Conservation (phyloP, 2,329 filamentous ascomycete species). For the Phoma sp. region DNA sequence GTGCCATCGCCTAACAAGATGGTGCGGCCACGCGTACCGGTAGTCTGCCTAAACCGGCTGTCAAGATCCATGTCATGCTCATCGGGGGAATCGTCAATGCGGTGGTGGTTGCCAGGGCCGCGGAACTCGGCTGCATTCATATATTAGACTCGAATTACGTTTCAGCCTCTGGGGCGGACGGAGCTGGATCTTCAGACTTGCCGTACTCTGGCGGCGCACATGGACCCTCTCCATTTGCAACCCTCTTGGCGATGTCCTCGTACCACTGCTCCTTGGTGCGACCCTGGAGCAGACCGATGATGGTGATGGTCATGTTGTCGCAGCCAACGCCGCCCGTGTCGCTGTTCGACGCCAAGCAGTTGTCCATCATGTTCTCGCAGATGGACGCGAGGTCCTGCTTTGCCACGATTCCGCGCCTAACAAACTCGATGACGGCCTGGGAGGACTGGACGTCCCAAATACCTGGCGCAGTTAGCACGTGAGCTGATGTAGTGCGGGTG, state of each 20-base stretch:
- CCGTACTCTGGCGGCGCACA: conserved; percentile 99
- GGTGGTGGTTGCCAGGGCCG: conserved; percentile 58
- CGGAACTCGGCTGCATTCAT: conserved; percentile 56
- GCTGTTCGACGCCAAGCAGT: conserved; percentile 96
- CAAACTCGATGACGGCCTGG: conserved; percentile 95
- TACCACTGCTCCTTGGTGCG: conserved; percentile 99
- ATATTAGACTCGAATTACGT: conserved; percentile 46
- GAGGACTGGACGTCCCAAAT: conserved; percentile 99
- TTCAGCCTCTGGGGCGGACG: conserved; percentile 42
- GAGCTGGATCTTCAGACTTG: conserved; percentile 66
- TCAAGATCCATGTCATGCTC: conserved; percentile 78
- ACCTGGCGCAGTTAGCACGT: conserved; percentile 61
- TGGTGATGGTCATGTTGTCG: conserved; percentile 99
- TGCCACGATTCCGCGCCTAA: conserved; percentile 91
- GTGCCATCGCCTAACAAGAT: conserved; percentile 96
- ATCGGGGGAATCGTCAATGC: conserved; percentile 58
- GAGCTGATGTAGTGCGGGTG: not conserved
- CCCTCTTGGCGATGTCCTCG: conserved; percentile 89
- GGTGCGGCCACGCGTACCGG: conserved; percentile 72
- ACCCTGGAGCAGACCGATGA: conserved; percentile 87
- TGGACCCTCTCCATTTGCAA: conserved; percentile 95
- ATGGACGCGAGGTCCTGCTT: conserved; percentile 95
- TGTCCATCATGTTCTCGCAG: conserved; percentile 99
- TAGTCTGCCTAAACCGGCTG: conserved; percentile 71
- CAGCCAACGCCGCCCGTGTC: conserved; percentile 97